Evolutionary conservation across 805 yeast genomes (phyloP), one percentile per base, ranked within the genome.

Genomic region (Yarrowia sp.): DNA sequence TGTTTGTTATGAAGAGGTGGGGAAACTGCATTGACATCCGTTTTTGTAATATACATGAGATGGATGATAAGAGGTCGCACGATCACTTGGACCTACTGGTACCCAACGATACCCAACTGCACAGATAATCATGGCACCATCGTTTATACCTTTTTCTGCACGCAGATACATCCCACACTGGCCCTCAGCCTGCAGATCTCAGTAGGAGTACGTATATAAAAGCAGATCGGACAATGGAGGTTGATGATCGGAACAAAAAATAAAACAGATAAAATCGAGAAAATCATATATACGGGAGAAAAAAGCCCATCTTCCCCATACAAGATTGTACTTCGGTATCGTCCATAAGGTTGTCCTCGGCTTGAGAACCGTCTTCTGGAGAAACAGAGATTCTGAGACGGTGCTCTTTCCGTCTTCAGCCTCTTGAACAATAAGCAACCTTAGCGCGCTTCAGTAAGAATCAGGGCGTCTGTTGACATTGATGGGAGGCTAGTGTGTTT

Each of bases 401-500:
- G 17, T 43, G 24, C 54, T 48, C 54, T 38, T 48, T 30, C 54
- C 54, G 54, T 48, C 54, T 48, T 48, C 54, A 48, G 54, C 54
- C 38, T 48, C 54, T 48, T 30, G 54, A 22, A 17, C 10, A 46
- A 32, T 11, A 48, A 32, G 38, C 54, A 48, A 48, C 38, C 54
- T 48, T 48, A 48, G 54, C 54, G 38, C 54, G 54, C 26, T 48
- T 14, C 54, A 10, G 32, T 40, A 12, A 19, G 24, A 4, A 21
- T 26, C 19, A n/a, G 40, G 40, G 21, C 4, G 17, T 6, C 8
- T 36, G 40, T n/a, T 21, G 44, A 40, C 44, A 11, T 17, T 38
- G 24, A 11, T 16, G 21, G n/a, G 12, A 5, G n/a, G n/a, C 30
- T 26, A 26, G 30, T 8, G 30, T 26, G 30, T 26, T 26, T 26